These are phyloP conservation scores for Trametes cinnabarina DNA, from an alignment of 768 basidiomycete species.

Conservation along the genomic window DNA sequence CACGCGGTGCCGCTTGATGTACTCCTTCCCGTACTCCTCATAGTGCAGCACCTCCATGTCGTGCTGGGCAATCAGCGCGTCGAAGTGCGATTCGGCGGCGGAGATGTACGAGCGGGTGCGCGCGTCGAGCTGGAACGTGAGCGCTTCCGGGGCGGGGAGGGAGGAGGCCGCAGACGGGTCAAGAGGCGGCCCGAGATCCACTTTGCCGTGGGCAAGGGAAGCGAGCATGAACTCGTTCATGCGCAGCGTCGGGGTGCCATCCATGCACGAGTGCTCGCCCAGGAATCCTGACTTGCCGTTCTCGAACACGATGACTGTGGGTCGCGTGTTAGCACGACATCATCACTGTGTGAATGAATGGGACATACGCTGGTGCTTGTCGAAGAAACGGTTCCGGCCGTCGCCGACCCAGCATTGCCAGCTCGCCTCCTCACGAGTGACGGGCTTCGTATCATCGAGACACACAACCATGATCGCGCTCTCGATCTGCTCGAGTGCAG, in stretches of 20 bases:
- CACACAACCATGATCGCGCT: conserved; percentile 86
- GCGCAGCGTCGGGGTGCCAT: conserved; percentile 92
- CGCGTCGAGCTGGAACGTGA: conserved; percentile 67
- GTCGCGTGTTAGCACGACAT: background rate
- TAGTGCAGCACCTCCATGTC: conserved; percentile 53
- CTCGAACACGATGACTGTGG: conserved; percentile 85
- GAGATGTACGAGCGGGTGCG: conserved; percentile 51
- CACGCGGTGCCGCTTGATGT: conserved; percentile 77
- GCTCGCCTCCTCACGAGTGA: conserved; percentile 78
- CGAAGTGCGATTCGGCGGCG: conserved; percentile 65
- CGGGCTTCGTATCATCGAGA: conserved; percentile 79
- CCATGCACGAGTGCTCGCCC: conserved; percentile 85
- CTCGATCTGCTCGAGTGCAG: conserved; percentile 76
- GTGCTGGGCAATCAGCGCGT: conserved; percentile 71
- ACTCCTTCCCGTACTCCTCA: conserved; percentile 72
- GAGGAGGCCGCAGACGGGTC: conserved; percentile 32
- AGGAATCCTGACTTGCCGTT: conserved; percentile 94
- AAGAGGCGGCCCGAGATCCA: conserved; percentile 65
- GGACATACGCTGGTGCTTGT: conserved; percentile 88
- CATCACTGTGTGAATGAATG: too few relatives aligned
- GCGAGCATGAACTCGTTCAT: conserved; percentile 93
- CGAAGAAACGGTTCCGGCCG: conserved; percentile 89
- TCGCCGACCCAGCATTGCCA: conserved; percentile 88
- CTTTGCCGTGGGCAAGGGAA: conserved; percentile 66
- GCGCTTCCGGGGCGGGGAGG: conserved; percentile 62